These are phyloP conservation scores for Grigorovia transvaalensis DNA, from an alignment of 805 yeast species.

Conservation along the genomic window DNA sequence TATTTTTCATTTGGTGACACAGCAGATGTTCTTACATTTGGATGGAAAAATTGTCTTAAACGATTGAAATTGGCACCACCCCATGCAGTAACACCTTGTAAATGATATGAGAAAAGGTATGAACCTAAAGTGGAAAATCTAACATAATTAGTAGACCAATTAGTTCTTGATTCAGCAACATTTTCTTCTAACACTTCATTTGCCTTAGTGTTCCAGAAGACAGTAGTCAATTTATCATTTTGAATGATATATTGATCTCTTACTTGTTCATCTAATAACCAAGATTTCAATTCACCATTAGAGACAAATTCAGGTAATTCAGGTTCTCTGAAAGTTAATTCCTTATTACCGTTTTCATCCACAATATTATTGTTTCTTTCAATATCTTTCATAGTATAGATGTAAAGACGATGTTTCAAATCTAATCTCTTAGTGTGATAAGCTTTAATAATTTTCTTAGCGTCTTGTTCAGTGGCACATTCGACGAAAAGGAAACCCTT, in stretches of 20 bases:
- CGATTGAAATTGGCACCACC: constrained; percentile 77
- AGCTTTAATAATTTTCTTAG: constrained; percentile 66
- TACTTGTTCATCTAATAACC: constrained; percentile 82
- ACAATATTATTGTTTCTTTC: constrained; percentile 61
- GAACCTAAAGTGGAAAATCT: constrained; percentile 92
- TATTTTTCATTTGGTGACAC: constrained; percentile 88
- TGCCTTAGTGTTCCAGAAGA: constrained; percentile 72
- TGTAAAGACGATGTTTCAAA: constrained; percentile 79
- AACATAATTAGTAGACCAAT: constrained; percentile 82
- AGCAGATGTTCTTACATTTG: constrained; percentile 79
- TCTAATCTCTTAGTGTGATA: constrained; percentile 87
- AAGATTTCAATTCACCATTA: constrained; percentile 73
- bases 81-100: constrained; percentile 93
- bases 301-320: constrained; percentile 58
- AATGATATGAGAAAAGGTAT: constrained; percentile 76
- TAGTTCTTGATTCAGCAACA: constrained; percentile 65
- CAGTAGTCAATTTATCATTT: constrained; percentile 67
- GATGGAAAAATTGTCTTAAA: constrained; percentile 72
- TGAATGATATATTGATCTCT: constrained; percentile 87
- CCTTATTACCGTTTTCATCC: constrained; percentile 30
- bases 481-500: constrained; percentile 84
- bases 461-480: constrained; percentile 55
- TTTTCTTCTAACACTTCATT: constrained; percentile 48
- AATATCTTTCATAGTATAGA: constrained; percentile 74
- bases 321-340: constrained; percentile 61